Conservation (phyloP, 163 green algal genomes). For the Volvox carteri region DNA sequence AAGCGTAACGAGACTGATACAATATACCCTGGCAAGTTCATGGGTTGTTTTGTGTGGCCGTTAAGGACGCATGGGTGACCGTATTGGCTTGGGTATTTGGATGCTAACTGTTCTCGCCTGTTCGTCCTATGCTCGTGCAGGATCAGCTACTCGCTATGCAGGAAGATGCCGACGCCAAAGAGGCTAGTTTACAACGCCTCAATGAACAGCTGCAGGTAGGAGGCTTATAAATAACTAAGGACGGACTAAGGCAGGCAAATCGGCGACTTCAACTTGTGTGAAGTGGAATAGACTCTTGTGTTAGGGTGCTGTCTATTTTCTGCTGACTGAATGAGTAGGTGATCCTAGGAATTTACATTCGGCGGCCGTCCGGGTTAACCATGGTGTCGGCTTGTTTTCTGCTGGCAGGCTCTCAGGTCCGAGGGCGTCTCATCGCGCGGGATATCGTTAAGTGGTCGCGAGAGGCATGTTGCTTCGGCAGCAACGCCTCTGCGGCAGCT, state of each 20-base stretch:
- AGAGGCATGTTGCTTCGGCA: neutral
- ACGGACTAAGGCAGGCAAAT: too few species aligned
- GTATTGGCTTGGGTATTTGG: neutral
- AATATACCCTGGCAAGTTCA: conserved; percentile 1
- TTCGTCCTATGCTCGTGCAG: neutral
- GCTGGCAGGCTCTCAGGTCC: neutral
- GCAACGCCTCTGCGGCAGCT: neutral
- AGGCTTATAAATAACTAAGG: too few species aligned
- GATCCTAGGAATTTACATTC: too few species aligned
- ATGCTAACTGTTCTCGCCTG: neutral
- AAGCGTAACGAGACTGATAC: neutral
- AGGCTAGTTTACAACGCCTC: neutral
- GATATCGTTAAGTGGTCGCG: neutral
- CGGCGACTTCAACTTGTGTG: too few species aligned
- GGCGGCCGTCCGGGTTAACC: too few species aligned
- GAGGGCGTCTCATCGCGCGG: neutral
- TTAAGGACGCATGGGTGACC: too few species aligned
- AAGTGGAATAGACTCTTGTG: too few species aligned
- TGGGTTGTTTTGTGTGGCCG: neutral
- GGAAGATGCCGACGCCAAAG: neutral
- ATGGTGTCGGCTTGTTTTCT: too few species aligned
- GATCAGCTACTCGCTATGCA: neutral
- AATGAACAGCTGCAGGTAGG: conserved; percentile 29
- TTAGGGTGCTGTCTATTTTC: too few species aligned
- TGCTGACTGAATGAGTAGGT: too few species aligned